Conservation (phyloP, 2,329 filamentous ascomycete genomes). For the Xylaria sp. region DNA sequence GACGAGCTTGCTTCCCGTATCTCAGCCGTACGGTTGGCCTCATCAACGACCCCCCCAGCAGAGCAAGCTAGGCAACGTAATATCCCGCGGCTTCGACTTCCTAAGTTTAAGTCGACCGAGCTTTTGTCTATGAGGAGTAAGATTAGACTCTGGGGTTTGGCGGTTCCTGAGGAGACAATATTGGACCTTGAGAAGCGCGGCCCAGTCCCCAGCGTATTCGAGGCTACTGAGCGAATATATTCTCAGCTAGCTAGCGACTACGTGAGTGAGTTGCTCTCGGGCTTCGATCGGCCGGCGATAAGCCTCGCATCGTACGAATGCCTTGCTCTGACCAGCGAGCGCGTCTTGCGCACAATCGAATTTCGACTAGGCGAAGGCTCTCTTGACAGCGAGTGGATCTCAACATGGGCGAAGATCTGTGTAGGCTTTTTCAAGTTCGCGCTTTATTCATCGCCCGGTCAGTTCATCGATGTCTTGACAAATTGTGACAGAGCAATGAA, state of each 20-base stretch:
- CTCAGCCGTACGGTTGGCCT: not conserved
- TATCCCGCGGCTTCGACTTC: constrained; percentile 1
- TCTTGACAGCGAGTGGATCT: constrained; percentile 34
- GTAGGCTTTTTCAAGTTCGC: constrained; percentile 42
- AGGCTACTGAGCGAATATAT: constrained; percentile 26
- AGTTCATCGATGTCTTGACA: constrained; percentile 36
- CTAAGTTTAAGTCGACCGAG: not conserved
- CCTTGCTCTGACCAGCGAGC: accelerated
- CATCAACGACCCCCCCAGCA: not conserved
- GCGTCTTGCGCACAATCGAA: constrained; percentile 38
- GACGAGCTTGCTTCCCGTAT: not conserved
- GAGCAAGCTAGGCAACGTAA: not conserved
- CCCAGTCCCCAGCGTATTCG: not conserved
- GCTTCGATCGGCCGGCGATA: not conserved
- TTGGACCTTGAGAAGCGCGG: not conserved
- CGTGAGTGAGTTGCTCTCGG: constrained; percentile 9
- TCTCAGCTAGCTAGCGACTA: constrained; percentile 21
- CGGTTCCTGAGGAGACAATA: too few species aligned
- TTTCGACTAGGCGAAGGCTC: constrained; percentile 38
- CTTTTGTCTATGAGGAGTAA: not conserved
- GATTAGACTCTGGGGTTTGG: not conserved
- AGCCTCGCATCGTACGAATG: constrained; percentile 17
- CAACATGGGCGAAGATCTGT: constrained; percentile 41
- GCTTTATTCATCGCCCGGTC: constrained; percentile 24
- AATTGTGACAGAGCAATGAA: constrained; percentile 53